phyloP scores from a whole-genome alignment of 345 rosid species.

The Abelmoschus esculentus region DNA sequence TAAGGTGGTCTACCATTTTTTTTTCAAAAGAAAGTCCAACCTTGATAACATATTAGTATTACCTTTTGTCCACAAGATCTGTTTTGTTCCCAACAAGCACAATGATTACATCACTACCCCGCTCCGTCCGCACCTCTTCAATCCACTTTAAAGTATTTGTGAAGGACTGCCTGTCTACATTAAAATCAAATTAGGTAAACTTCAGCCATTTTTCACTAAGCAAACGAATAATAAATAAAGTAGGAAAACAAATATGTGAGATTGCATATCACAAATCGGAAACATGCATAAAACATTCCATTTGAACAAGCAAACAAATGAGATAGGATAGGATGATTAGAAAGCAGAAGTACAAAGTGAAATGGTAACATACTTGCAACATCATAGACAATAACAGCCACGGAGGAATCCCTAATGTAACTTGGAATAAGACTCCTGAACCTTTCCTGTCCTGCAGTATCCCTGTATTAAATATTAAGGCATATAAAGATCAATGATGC shows the following conservation, averaged over 20 bases:
- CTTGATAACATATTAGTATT: not conserved
- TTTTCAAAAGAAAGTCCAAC: not conserved
- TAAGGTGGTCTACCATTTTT: not conserved
- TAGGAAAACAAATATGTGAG: not conserved
- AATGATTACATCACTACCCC: slow-evolving; percentile 86
- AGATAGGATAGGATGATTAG: not conserved
- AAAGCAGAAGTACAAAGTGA: slow-evolving; percentile 1
- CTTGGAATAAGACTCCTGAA: slow-evolving; percentile 91
- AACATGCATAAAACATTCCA: not conserved
- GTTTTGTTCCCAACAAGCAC: slow-evolving; percentile 89
- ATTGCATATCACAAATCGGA: not conserved
- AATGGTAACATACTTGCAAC: slow-evolving; percentile 57
- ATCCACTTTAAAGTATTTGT: slow-evolving; percentile 79
- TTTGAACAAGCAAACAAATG: not conserved
- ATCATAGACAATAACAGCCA: slow-evolving; percentile 78
- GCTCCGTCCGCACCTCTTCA: slow-evolving; percentile 81
- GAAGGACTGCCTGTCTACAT: slow-evolving; percentile 72
- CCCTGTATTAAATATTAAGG: slow-evolving; percentile 36
- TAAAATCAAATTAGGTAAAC: slow-evolving; percentile 1
- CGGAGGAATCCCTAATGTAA: slow-evolving; percentile 79
- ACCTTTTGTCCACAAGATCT: slow-evolving; percentile 89
- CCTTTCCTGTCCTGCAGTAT: slow-evolving; percentile 83
- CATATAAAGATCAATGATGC: not conserved
- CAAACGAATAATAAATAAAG: not conserved
- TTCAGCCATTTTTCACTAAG: not conserved